Conservation (phyloP, 805 yeast species). For the Kluyveromyces aestuarii region DNA sequence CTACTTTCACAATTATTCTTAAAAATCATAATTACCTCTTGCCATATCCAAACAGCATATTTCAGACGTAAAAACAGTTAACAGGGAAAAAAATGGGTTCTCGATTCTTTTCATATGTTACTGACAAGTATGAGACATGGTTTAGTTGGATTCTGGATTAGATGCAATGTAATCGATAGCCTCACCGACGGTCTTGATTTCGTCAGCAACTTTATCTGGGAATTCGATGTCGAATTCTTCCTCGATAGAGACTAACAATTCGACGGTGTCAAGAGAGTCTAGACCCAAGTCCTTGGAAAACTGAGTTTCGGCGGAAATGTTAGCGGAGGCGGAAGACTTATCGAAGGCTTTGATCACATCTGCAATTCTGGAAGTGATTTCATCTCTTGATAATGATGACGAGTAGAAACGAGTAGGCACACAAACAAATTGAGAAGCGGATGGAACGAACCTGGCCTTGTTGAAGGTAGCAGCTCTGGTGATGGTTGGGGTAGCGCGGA, state of each 20-base stretch:
- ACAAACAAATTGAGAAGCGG: slow-evolving; percentile 12
- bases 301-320: slow-evolving; percentile 31
- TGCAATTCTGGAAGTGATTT: slow-evolving; percentile 72
- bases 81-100: neutral
- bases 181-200: slow-evolving; percentile 86
- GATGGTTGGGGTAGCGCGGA: slow-evolving; percentile 34
- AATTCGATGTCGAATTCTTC: slow-evolving; percentile 81
- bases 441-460: slow-evolving; percentile 21
- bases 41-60: neutral
- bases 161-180: slow-evolving; percentile 79
- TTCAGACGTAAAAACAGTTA: neutral
- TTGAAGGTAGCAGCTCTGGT: slow-evolving; percentile 28
- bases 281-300: slow-evolving; percentile 48
- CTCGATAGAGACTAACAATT: slow-evolving; percentile 91
- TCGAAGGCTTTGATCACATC: slow-evolving; percentile 64
- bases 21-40: neutral
- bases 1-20: neutral
- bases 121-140: neutral
- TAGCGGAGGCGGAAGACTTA: slow-evolving; percentile 45
- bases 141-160: slow-evolving; percentile 41
- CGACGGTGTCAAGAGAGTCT: slow-evolving; percentile 92
- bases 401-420: slow-evolving; percentile 41
- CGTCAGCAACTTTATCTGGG: slow-evolving; percentile 88
- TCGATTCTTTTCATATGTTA: neutral
- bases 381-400: slow-evolving; percentile 61